A percentile compares a stretch with the other conserved stretches of the same genome.
Evolutionary conservation across 768 basidiomycete genomes (phyloP).

Genomic region (Suillus clintonianus): DNA sequence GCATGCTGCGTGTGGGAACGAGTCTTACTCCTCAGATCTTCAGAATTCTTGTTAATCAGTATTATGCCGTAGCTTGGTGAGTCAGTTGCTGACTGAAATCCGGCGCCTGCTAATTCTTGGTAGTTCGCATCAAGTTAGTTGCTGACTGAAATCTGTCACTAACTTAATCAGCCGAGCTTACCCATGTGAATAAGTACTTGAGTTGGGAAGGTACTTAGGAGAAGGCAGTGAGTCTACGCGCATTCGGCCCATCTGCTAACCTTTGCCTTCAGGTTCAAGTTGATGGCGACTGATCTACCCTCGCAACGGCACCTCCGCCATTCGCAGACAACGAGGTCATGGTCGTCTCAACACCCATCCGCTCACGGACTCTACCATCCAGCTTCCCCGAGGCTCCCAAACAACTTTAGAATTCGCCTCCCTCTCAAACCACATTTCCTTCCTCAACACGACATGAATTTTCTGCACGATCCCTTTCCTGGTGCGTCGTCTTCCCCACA

Average conservation of each 20-base stretch:
- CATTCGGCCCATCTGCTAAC: no score
- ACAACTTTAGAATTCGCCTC: slow-evolving; percentile 38
- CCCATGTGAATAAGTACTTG: not conserved
- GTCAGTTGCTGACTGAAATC: no score
- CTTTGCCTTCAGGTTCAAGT: no score
- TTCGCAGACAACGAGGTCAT: not conserved
- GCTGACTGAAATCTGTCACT: not conserved
- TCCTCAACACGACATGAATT: slow-evolving; percentile 39
- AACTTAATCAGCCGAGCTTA: not conserved
- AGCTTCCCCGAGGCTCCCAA: slow-evolving; percentile 14
- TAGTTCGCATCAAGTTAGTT: no score
- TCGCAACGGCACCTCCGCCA: slow-evolving; percentile 5
- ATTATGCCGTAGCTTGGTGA: no score
- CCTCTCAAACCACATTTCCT: slow-evolving; percentile 36
- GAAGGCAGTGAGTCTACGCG: no score
- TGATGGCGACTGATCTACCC: slow-evolving; percentile 10
- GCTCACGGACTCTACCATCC: slow-evolving; percentile 12
- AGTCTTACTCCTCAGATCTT: no score
- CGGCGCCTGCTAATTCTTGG: no score
- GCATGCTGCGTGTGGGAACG: no score
- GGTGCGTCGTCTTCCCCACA: slow-evolving; percentile 30
- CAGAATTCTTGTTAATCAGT: no score
- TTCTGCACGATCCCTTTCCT: slow-evolving; percentile 48
- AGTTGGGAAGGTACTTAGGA: no score
- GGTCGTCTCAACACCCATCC: slow-evolving; percentile 25